phyloP scores from a whole-genome alignment of 1,139 yeast genomes.

The Pichia sp. region DNA sequence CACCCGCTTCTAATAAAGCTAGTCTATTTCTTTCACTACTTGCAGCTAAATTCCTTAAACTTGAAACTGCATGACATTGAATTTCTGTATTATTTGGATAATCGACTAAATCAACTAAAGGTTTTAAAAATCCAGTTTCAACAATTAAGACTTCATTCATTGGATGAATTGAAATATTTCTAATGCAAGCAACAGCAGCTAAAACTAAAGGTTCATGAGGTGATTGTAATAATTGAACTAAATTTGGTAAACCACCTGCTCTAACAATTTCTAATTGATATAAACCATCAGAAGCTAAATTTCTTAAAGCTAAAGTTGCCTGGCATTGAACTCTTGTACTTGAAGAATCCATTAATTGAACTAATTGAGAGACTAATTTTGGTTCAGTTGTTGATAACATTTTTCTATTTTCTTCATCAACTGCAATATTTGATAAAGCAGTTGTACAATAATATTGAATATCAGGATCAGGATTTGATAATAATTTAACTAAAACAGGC shows the following conservation, averaged over 20 bases:
- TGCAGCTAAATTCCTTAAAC: conserved; percentile 92
- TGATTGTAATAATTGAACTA: conserved; percentile 80
- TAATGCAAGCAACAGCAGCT: conserved; percentile 96
- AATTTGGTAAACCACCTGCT: conserved; percentile 90
- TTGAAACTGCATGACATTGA: conserved; percentile 95
- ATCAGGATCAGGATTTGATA: conserved; percentile 86
- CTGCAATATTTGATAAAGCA: conserved; percentile 94
- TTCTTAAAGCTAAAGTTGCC: conserved; percentile 92
- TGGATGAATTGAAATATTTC: conserved; percentile 95
- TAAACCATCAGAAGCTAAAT: conserved; percentile 86
- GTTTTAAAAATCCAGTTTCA: conserved; percentile 91
- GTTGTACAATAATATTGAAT: conserved; percentile 98
- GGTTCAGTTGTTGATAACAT: conserved; percentile 90
- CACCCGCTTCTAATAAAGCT: conserved; percentile 91
- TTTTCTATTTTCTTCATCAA: conserved; percentile 84
- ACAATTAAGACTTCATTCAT: conserved; percentile 90
- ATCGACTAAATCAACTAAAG: conserved; percentile 78
- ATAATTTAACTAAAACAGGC: conserved; percentile 86
- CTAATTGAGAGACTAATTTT: conserved; percentile 82
- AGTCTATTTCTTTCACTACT: conserved; percentile 87
- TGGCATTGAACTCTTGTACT: conserved; percentile 94
- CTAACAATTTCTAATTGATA: conserved; percentile 94
- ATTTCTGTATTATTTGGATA: conserved; percentile 89
- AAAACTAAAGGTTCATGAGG: conserved; percentile 86
- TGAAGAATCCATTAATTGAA: conserved; percentile 85